These are phyloP conservation scores for Nothopassalora personata DNA, from an alignment of 2,329 filamentous ascomycete genomes.

Conservation along the genomic window DNA sequence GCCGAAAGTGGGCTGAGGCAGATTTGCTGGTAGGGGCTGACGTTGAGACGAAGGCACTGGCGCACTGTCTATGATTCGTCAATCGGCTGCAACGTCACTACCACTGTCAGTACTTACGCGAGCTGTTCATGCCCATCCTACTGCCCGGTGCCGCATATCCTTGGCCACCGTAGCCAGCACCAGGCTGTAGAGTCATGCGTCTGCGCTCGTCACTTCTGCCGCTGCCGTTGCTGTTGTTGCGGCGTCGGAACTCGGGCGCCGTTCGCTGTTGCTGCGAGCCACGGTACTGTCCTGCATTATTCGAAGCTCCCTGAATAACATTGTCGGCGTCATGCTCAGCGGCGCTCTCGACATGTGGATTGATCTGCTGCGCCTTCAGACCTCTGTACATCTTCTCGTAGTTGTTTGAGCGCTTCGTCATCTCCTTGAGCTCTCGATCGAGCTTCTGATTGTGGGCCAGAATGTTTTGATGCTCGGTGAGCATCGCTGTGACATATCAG, in stretches of 20 bases:
- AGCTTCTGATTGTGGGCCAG: constrained; percentile 5
- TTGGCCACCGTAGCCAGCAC: not conserved
- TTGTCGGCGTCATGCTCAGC: constrained; percentile 50
- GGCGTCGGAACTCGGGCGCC: not conserved
- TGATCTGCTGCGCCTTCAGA: constrained; percentile 52
- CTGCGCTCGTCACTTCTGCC: constrained; percentile 12
- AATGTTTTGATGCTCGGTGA: constrained; percentile 8
- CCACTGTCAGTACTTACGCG: constrained; percentile 13
- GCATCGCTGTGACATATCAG: constrained; percentile 7
- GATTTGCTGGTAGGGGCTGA: not conserved
- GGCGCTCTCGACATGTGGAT: constrained; percentile 50
- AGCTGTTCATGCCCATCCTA: constrained; percentile 12
- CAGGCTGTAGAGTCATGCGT: not conserved
- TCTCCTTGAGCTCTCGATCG: constrained; percentile 9
- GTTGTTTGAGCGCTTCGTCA: constrained; percentile 3
- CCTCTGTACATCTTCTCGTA: constrained; percentile 41
- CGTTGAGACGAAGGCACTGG: not conserved
- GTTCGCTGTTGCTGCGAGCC: constrained; percentile 2
- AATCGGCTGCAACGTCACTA: not conserved
- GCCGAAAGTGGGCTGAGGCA: constrained; percentile 4
- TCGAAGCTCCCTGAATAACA: constrained; percentile 33
- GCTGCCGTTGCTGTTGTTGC: constrained; percentile 19
- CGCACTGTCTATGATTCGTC: constrained; percentile 23
- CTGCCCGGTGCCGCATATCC: constrained; percentile 12
- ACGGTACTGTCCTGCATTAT: constrained; percentile 2